These are phyloP conservation scores for Polyporus tsugae DNA, from an alignment of 1,284 basidiomycete species.

Conservation along the genomic window DNA sequence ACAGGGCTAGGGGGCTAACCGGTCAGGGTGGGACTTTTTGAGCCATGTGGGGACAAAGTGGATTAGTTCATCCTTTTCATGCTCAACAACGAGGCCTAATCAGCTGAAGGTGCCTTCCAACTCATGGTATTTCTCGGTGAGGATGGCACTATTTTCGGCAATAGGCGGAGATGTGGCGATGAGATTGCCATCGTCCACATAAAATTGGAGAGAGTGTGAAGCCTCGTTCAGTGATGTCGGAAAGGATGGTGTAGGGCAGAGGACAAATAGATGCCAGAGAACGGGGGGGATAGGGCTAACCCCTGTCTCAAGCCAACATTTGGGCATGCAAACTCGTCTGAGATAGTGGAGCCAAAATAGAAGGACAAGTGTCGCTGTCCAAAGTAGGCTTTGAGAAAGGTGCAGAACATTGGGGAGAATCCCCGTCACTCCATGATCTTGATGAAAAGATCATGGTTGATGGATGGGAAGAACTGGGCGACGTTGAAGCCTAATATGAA, in stretches of 20 bases:
- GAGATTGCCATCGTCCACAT: slow-evolving; percentile 29
- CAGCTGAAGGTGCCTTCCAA: background rate
- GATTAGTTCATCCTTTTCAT: slow-evolving; percentile 24
- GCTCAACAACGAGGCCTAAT: slow-evolving; percentile 21
- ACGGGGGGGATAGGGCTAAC: slow-evolving; percentile 25
- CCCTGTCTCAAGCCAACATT: slow-evolving; percentile 21
- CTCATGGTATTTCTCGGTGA: no score
- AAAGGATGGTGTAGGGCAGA: no score
- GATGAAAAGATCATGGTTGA: slow-evolving; percentile 17
- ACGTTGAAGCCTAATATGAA: slow-evolving; percentile 13
- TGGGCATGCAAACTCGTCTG: no score
- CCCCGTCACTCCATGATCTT: slow-evolving; percentile 1
- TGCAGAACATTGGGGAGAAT: slow-evolving; percentile 9
- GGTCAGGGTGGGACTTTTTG: no score
- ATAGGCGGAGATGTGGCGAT: slow-evolving; percentile 6
- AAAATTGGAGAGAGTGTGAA: no score
- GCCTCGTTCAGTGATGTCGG: no score
- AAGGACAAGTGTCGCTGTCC: no score
- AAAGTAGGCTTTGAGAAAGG: no score
- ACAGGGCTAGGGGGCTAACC: no score
- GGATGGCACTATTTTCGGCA: no score
- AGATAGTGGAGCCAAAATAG: no score
- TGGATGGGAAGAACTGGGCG: slow-evolving; percentile 24
- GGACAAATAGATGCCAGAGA: slow-evolving; percentile 25
- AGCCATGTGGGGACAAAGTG: no score